A percentile compares a stretch with the other conserved stretches of the same genome.
Evolutionary conservation across 371 early-diverging fungal species (phyloP).

Genomic region (Apophysomyces elegans): DNA sequence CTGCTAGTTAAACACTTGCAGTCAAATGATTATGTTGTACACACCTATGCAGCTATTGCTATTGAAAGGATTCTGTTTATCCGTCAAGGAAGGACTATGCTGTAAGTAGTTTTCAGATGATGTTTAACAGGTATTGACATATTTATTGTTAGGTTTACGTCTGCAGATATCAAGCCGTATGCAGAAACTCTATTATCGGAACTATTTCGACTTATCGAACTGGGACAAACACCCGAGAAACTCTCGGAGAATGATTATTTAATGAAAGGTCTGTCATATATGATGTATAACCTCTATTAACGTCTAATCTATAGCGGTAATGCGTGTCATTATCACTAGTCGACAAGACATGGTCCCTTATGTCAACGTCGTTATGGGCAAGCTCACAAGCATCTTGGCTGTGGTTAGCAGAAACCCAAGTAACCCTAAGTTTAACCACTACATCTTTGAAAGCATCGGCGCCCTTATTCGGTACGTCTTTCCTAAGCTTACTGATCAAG

Average conservation of each 20-base stretch:
- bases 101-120: constrained; percentile 48
- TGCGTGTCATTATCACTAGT: constrained; percentile 82
- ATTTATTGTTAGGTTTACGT: constrained; percentile 56
- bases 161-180: constrained; percentile 72
- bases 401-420: constrained; percentile 93
- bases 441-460: constrained; percentile 91
- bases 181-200: constrained; percentile 71
- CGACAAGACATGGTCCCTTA: constrained; percentile 73
- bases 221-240: constrained; percentile 75
- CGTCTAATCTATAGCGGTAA: constrained; percentile 51
- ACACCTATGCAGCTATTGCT: constrained; percentile 92
- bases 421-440: constrained; percentile 98
- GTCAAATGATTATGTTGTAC: constrained; percentile 81
- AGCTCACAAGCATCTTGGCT: constrained; percentile 77
- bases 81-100: constrained; percentile 65
- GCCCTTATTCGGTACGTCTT: constrained; percentile 74
- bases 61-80: constrained; percentile 90
- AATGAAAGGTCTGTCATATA: constrained; percentile 66
- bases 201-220: constrained; percentile 78
- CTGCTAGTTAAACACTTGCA: constrained; percentile 81
- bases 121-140: not conserved
- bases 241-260: constrained; percentile 95
- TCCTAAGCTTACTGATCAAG: not conserved
- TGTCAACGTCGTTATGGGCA: constrained; percentile 71
- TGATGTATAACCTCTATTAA: not conserved